phyloP scores from a whole-genome alignment of 805 yeast genomes.

The Wickerhamomyces hampshirensis region DNA sequence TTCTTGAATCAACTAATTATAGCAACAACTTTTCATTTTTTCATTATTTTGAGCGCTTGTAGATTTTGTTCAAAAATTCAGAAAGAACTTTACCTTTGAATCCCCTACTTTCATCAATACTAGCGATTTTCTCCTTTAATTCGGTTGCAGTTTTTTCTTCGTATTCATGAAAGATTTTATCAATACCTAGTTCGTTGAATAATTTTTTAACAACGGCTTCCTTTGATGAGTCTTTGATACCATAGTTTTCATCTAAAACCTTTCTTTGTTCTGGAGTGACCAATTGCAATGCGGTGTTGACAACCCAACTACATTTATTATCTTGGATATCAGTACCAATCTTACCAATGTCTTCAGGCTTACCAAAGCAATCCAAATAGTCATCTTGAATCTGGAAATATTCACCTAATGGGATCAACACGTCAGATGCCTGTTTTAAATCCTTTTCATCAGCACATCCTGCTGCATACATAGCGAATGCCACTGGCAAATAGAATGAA shows the following conservation, averaged over 20 bases:
- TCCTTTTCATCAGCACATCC: constrained; percentile 70
- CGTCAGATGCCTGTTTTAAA: constrained; percentile 80
- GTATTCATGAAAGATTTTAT: constrained; percentile 65
- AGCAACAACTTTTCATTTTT: neutral
- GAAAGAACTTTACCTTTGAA: constrained; percentile 83
- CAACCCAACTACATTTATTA: constrained; percentile 97
- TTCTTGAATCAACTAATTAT: too few relatives aligned
- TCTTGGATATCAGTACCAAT: constrained; percentile 98
- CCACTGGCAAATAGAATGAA: constrained; percentile 96
- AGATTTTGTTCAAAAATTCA: constrained; percentile 82
- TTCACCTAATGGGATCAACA: constrained; percentile 92
- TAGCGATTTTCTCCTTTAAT: constrained; percentile 58
- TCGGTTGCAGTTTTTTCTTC: constrained; percentile 74
- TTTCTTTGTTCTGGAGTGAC: constrained; percentile 78
- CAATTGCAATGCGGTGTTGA: constrained; percentile 83
- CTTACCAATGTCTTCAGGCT: constrained; percentile 96
- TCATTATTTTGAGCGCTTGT: constrained; percentile 80
- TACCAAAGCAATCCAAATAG: constrained; percentile 93
- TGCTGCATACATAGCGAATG: constrained; percentile 90
- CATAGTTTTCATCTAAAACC: constrained; percentile 83
- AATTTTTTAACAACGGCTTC: constrained; percentile 71
- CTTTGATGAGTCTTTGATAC: constrained; percentile 64
- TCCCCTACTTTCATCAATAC: constrained; percentile 87
- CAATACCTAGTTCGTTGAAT: constrained; percentile 70
- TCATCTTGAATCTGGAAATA: constrained; percentile 99